These are phyloP conservation scores for Leishmania mexicana DNA, from an alignment of 208 protist genomes.

Conservation along the genomic window DNA sequence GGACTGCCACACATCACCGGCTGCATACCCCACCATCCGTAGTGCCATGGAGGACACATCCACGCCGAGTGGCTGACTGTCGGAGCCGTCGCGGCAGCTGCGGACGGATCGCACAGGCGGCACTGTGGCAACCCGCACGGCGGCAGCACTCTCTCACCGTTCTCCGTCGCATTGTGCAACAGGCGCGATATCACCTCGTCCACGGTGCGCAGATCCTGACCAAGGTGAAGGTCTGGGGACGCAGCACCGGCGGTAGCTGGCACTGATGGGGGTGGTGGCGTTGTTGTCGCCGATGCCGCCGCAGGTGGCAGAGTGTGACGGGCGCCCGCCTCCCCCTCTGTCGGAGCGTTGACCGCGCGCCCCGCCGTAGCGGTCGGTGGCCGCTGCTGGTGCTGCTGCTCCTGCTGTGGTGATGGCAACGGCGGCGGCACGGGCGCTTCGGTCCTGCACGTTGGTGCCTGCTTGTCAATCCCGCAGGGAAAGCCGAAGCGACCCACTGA, in stretches of 20 bases:
- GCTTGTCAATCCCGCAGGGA: conserved; percentile 22
- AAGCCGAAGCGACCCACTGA: conserved; percentile 18
- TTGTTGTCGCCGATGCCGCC: not conserved
- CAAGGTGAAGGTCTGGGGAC: not conserved
- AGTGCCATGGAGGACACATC: not conserved
- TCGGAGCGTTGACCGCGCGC: not conserved
- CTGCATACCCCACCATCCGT: not conserved
- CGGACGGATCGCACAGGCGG: conserved; percentile 20
- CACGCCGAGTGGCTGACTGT: not conserved
- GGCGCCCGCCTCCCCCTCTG: not conserved
- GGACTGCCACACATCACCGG: conserved; percentile 40
- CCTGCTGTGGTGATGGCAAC: not conserved
- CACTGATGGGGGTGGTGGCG: not conserved
- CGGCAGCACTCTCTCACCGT: conserved; percentile 13
- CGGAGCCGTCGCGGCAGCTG: not conserved
- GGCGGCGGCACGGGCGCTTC: not conserved
- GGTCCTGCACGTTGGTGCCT: not conserved
- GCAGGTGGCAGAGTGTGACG: not conserved
- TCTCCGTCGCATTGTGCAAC: conserved; percentile 7
- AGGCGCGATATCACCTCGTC: conserved; percentile 37
- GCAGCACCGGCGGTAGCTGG: not conserved
- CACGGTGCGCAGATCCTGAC: conserved; percentile 35
- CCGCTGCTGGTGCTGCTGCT: not conserved
- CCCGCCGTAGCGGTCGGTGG: not conserved
- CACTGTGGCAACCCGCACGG: conserved; percentile 49